Evolutionary conservation across 2,329 filamentous ascomycete genomes (phyloP), one percentile per base, ranked within the genome.

Genomic region (Incumbomyces delicatus): DNA sequence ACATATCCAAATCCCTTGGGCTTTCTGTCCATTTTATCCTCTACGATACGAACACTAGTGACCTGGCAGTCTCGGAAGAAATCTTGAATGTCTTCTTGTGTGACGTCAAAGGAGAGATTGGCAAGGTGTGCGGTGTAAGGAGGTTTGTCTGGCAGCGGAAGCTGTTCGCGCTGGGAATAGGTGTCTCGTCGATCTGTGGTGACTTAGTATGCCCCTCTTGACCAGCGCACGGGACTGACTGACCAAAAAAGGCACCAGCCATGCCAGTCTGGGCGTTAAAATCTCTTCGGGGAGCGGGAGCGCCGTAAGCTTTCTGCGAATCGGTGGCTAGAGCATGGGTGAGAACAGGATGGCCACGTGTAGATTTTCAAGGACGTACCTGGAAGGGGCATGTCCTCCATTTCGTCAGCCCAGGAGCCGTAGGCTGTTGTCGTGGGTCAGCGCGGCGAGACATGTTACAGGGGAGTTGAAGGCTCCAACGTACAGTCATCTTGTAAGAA

Each of bases 1-100:
- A 94, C 90, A 65, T 98, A 98, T 52, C 90, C 92, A 61, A 98
- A 98, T 41, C 92, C 92, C 74, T 98, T 98, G 55, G 92, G 92
- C 62, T 89, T 88, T 67, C 84, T 81, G 63, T 92, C 85, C 65
- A 95, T 76, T 63, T 90, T 92, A 69, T 98, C 94, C 72, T 95
- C 90, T 54, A 98, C 94, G 60, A 98, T 88, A 60, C 92, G 86
- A 56, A 98, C 87, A 63, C 81, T 95, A 56, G 85, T 85, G 58
- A 95, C 83, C 54, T 87, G 78, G 66, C 90, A 95, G 47, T 76
- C 86, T 44, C 75, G 71, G 63, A 98, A 94, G 63, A 96, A 92
- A 44, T 88, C 85, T 58, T 76, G 81, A 53, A 98, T 83, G 60
- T 89, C 84, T 57, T 81, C 84, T 54, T 79, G 77, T 45, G 86